Evolutionary conservation across 352 stramenopile species (phyloP), one percentile per base, ranked within the genome.

Genomic region (Pythium pyrilobum): DNA sequence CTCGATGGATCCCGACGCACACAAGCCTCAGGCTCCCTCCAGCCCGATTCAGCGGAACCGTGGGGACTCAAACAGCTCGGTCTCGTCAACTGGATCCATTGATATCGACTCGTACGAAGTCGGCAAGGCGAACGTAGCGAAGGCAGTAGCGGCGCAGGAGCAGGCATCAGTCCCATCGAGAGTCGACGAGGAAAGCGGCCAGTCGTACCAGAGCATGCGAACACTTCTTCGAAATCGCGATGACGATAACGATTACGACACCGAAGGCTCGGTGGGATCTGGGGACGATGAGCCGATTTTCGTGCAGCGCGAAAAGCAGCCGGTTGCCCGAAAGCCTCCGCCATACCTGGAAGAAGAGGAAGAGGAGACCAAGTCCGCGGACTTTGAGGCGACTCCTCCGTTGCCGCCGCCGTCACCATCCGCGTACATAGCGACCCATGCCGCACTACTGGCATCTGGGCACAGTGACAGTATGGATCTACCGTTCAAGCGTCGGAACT

Each of bases 101-200:
- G 77, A 90, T 38, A 85, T 88, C 56, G 80, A 90, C 41, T 68
- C 74, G 31, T 82, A 77, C 24, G 70, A 86, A 28, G 64, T 56
- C 0, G 53, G 50, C 13, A 25, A 62, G 5, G 52, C 42, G 5
- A 57, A 61, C 21, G 49, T 34, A 8, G 32, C 33, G 5, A 36
- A 53, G 1, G 20, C n/a, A 16, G 23, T 13, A 8, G 33, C 25
- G 6, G 27, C 16, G n/a, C 12, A 24, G 21, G 31, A 32, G 21
- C 10, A 20, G 39, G 5, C 18, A 45, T 11, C 12, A 2, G 39
- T n/a, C 5, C 8, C 7, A 33, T 29, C 24, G 12, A 6, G 39
- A 31, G 6, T 16, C 21, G 25, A 50, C 45, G 13, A 61, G 20
- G 16, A 61, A 4, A 25, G 42, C 28, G 41, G 9, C 5, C 40